Conservation (phyloP, 345 rosid species). For the Excoecaria cochinchinensis region DNA sequence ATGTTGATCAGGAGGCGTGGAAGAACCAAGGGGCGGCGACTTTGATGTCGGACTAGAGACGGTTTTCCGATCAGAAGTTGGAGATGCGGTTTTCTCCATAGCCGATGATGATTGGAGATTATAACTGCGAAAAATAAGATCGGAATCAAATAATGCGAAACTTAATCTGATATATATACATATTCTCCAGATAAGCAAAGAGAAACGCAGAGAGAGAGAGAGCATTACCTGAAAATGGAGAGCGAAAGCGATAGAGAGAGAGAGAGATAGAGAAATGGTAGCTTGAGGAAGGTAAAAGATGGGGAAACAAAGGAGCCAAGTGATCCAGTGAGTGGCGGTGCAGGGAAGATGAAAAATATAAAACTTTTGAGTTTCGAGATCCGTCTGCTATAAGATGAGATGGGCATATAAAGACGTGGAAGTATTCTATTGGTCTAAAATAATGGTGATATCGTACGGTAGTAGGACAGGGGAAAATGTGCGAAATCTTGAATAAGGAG, state of each 20-base stretch:
- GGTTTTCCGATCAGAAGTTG: constrained; percentile 17
- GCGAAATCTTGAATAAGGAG: background rate
- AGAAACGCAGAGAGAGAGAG: background rate
- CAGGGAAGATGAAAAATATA: too few relatives aligned
- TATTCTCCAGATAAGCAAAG: background rate
- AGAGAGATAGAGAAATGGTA: background rate
- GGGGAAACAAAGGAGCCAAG: too few relatives aligned
- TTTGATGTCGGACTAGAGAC: constrained; percentile 26
- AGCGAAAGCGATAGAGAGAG: background rate
- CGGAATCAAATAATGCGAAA: background rate
- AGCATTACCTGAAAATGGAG: background rate
- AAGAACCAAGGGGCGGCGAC: constrained; percentile 17
- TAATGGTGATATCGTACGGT: background rate
- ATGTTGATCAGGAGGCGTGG: constrained; percentile 33
- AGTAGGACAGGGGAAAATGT: background rate
- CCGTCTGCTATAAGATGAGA: background rate
- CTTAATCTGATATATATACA: background rate
- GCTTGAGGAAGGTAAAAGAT: background rate
- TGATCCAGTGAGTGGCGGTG: background rate
- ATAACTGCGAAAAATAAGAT: background rate
- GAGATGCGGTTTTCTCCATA: background rate
- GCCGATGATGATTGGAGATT: background rate
- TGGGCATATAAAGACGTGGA: background rate
- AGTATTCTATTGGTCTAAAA: background rate
- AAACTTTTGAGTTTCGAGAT: background rate